These are phyloP conservation scores for Cordyceps farinosa DNA, from an alignment of 2,329 filamentous ascomycete genomes.

Conservation along the genomic window DNA sequence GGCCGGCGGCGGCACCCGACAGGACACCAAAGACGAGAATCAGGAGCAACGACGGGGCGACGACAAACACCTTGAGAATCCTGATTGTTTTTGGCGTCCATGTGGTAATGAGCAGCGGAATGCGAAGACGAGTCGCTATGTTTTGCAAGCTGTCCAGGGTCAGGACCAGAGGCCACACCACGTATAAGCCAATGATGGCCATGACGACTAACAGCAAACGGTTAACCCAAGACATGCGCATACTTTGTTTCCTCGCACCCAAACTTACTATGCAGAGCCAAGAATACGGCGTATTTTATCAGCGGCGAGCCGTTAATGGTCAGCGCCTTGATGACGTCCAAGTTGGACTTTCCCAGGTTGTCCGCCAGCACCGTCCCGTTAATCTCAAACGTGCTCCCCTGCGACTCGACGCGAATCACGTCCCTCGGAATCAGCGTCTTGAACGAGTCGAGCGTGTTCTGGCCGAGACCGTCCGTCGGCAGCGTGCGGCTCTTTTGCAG, in stretches of 20 bases:
- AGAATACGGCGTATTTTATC: background rate
- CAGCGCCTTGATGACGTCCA: constrained; percentile 13
- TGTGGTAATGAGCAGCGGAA: constrained; percentile 22
- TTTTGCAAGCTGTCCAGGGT: constrained; percentile 27
- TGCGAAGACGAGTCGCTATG: constrained; percentile 25
- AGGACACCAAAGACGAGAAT: constrained; percentile 29
- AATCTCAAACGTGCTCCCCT: constrained; percentile 27
- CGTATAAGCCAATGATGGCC: constrained; percentile 26
- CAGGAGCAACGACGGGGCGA: constrained; percentile 26
- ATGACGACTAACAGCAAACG: background rate
- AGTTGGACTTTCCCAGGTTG: constrained; percentile 19
- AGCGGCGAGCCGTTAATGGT: background rate
- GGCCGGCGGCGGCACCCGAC: constrained; percentile 21
- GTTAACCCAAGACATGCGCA: background rate
- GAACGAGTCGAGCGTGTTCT: constrained; percentile 18
- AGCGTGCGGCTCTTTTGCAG: constrained; percentile 26
- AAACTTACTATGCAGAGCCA: constrained; percentile 3
- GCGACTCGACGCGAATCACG: constrained; percentile 25
- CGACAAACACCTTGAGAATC: constrained; percentile 27
- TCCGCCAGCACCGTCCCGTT: constrained; percentile 25
- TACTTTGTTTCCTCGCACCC: too few species aligned
- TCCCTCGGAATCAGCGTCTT: constrained; percentile 28
- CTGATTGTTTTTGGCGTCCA: constrained; percentile 25
- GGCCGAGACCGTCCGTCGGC: constrained; percentile 7
- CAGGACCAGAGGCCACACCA: constrained; percentile 28